Evolutionary conservation across 257 asterid genomes (phyloP), one percentile per base, ranked within the genome.

Genomic region (Primulina huaijiensis): DNA sequence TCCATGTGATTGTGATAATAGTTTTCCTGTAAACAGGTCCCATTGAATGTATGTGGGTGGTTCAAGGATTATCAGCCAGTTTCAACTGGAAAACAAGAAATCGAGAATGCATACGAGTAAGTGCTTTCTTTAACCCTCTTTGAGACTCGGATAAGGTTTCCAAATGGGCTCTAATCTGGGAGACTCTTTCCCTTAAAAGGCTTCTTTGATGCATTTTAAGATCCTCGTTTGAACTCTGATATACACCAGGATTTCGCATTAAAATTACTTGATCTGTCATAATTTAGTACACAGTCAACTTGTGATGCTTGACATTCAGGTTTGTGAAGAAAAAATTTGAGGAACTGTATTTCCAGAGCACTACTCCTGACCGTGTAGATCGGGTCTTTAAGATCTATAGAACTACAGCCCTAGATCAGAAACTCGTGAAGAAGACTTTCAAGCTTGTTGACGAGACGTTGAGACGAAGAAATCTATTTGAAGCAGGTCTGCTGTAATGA

Each of bases 371-470:
- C 72, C 76, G 90, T 30, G 97, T 91, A 57, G 97, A 94, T 65
- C 89, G 99, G 46, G 97, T 91, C 29, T 94, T 94, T 73, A 94
- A 91, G 88, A 94, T 94, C 75, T 94, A 91, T 52, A 78, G 99
- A 83, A 94, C 99, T 25, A 94, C 95, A 3, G 99, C 99, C 50
- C 88, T 94, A 59, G 99, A 94, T 77, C 97, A 89, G 85, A 91
- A 91, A 85, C 97, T 94, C 37, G 97, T 94, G 76, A 94, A 94
- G 89, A 94, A 94, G 88, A 94, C 99, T 21, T 94, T 94, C 96
- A 94, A 94, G 82, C 85, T 94, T 75, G 97, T 94, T 1, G 97
- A 94, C 14, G 99, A 94, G 83, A 94, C 99, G 29, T 75, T 94
- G 90, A 89, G 96, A 75, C 86, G 97, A 87, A 81, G 99, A 77